Evolutionary conservation across 495 filamentous ascomycete genomes (phyloP).

Genomic region (Hypomontagnella monticulosa): DNA sequence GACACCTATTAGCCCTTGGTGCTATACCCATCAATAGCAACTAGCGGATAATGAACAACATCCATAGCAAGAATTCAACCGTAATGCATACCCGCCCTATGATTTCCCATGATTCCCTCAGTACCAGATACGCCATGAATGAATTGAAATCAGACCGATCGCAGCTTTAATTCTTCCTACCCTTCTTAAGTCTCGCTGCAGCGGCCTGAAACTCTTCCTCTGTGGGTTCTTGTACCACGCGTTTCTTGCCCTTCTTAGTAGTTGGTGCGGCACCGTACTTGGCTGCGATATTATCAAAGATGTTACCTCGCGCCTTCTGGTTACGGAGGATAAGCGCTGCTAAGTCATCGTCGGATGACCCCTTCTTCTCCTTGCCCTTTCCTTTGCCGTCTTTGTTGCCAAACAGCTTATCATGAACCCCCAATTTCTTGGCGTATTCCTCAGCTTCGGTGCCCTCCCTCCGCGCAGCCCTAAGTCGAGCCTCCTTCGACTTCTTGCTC

Average conservation of each 20-base stretch:
- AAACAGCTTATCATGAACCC: constrained; percentile 68
- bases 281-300: constrained; percentile 75
- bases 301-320: constrained; percentile 53
- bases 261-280: constrained; percentile 69
- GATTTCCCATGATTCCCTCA: constrained; percentile 22
- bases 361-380: constrained; percentile 54
- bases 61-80: constrained; percentile 4
- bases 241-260: constrained; percentile 61
- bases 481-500: constrained; percentile 68
- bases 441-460: constrained; percentile 78
- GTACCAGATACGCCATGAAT: constrained; percentile 35
- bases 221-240: constrained; percentile 62
- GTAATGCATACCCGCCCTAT: constrained; percentile 7
- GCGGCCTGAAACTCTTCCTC: constrained; percentile 74
- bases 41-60: neutral
- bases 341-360: constrained; percentile 51
- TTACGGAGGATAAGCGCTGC: constrained; percentile 55
- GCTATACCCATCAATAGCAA: too few species aligned
- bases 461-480: constrained; percentile 69
- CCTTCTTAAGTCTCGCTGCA: constrained; percentile 55
- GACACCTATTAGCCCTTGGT: too few species aligned
- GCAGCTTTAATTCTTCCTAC: constrained; percentile 45
- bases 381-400: constrained; percentile 45
- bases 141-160: neutral
- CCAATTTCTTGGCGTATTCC: constrained; percentile 73